Percentiles rank a stretch among this genome's conserved stretches.
phyloP scores from a whole-genome alignment of 148 eudicot genomes.

The Rhododendron griersonianum region DNA sequence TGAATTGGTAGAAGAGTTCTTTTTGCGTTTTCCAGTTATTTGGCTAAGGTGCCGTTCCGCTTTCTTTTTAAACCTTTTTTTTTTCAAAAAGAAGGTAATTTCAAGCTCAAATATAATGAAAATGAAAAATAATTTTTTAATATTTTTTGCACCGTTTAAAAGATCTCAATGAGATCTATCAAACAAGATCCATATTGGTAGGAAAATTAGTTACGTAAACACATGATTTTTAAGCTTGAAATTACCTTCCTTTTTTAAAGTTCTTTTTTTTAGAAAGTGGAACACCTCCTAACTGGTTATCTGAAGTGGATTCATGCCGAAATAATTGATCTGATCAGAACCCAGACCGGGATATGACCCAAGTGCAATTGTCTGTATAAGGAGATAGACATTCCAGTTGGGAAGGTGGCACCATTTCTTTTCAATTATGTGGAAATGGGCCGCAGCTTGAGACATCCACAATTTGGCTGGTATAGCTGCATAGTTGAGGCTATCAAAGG shows the following conservation, averaged over 20 bases:
- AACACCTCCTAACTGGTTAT: neutral
- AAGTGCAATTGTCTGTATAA: neutral
- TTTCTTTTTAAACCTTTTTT: no score
- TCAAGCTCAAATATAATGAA: no score
- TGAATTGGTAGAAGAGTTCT: neutral
- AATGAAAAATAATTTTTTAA: no score
- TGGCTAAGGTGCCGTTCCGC: neutral
- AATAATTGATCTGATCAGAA: conserved; percentile 1
- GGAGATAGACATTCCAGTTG: neutral
- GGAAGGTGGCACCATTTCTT: neutral
- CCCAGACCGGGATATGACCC: neutral
- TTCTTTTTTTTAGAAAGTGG: no score
- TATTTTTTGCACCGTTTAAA: no score
- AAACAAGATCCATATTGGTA: no score
- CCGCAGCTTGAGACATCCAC: neutral
- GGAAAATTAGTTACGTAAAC: no score
- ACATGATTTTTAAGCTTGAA: no score
- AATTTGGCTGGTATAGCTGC: neutral
- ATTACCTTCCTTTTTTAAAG: no score
- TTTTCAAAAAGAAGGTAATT: no score
- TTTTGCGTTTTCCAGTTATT: neutral
- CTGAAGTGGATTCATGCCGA: neutral
- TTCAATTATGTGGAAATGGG: neutral
- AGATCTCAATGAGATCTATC: no score
- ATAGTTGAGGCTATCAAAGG: neutral